phyloP scores from a whole-genome alignment of 768 basidiomycete genomes.

The Cubamyces sp. region DNA sequence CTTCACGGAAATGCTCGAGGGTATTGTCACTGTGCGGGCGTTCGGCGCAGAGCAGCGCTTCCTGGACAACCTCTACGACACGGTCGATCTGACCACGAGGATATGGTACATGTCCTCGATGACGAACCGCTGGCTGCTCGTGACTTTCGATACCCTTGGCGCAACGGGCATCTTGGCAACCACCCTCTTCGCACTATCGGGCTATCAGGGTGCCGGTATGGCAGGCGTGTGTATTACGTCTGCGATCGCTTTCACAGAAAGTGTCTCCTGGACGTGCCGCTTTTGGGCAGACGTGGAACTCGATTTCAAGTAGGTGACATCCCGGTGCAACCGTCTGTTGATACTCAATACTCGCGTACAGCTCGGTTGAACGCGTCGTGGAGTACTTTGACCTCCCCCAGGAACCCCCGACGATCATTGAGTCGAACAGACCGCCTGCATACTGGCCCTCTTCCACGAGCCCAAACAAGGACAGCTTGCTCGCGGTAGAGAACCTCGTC shows the following conservation, averaged over 20 bases:
- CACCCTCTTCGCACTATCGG: slow-evolving; percentile 73
- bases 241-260: slow-evolving; percentile 61
- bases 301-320: slow-evolving; percentile 65
- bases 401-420: slow-evolving; percentile 79
- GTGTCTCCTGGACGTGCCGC: slow-evolving; percentile 55
- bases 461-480: slow-evolving; percentile 49
- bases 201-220: slow-evolving; percentile 58
- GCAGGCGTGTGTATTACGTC: slow-evolving; percentile 80
- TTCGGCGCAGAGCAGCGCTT: slow-evolving; percentile 84
- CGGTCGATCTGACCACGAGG: slow-evolving; percentile 80
- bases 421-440: slow-evolving; percentile 77
- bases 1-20: slow-evolving; percentile 82
- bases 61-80: slow-evolving; percentile 70
- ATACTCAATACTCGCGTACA: slow-evolving; percentile 32
- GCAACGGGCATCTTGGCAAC: slow-evolving; percentile 77
- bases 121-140: slow-evolving; percentile 83
- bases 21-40: slow-evolving; percentile 91
- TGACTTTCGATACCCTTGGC: slow-evolving; percentile 83
- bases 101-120: slow-evolving; percentile 93
- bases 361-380: slow-evolving; percentile 88
- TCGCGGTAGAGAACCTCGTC: slow-evolving; percentile 74
- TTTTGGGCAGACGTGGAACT: slow-evolving; percentile 65
- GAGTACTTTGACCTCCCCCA: slow-evolving; percentile 91
- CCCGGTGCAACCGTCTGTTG: background rate
- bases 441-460: slow-evolving; percentile 88